These are phyloP conservation scores for Lolium multiflorum DNA, from an alignment of 176 grass and related monocot species.

Conservation along the genomic window DNA sequence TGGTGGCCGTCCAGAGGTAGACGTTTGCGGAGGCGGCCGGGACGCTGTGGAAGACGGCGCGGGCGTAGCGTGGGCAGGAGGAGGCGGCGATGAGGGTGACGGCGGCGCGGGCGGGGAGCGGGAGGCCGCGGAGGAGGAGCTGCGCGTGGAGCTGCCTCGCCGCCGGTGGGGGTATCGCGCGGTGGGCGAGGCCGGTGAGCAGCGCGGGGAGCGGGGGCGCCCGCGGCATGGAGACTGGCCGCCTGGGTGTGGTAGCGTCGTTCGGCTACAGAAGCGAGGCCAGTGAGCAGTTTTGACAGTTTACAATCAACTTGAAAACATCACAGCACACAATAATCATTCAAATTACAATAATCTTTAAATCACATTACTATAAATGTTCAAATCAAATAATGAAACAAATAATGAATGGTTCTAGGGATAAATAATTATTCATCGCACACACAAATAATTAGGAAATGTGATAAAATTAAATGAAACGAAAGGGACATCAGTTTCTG, in stretches of 20 bases:
- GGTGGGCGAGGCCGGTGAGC: constrained; percentile 34
- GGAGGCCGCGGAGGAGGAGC: constrained; percentile 48
- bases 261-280: not conserved
- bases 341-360: too few species aligned
- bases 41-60: constrained; percentile 51
- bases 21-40: constrained; percentile 43
- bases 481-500: too few species aligned
- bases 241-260: not conserved
- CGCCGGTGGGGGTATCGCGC: constrained; percentile 13
- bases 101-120: constrained; percentile 43
- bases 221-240: constrained; percentile 4
- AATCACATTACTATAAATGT: too few species aligned
- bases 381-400: too few species aligned
- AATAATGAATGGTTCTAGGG: too few species aligned
- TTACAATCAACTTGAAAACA: too few species aligned
- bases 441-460: too few species aligned
- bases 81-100: constrained; percentile 54
- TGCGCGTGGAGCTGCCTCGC: constrained; percentile 62
- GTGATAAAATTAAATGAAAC: too few species aligned
- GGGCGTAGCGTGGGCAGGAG: constrained; percentile 44
- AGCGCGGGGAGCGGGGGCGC: not conserved
- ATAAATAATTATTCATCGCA: too few species aligned
- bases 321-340: too few species aligned
- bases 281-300: too few species aligned
- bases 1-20: constrained; percentile 52